phyloP scores from a whole-genome alignment of 202 grass and related monocot species.

The Eragrostis tef region DNA sequence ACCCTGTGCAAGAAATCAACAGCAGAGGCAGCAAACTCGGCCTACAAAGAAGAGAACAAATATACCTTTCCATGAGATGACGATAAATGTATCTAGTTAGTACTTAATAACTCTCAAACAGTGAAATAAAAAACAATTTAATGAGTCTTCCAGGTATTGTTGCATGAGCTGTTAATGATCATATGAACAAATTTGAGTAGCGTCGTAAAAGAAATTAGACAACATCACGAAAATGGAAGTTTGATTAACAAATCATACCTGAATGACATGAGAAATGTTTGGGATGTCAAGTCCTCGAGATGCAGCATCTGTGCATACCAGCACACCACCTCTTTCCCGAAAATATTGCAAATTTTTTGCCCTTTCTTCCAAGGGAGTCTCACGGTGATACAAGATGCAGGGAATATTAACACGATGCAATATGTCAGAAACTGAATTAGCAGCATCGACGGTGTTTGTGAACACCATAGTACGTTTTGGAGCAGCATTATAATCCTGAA shows the following conservation, averaged over 20 bases:
- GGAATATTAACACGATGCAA: slow-evolving; percentile 63
- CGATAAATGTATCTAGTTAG: not conserved
- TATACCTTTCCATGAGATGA: slow-evolving; percentile 1
- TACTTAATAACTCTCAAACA: not conserved
- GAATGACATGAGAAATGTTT: slow-evolving; percentile 88
- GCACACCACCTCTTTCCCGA: slow-evolving; percentile 72
- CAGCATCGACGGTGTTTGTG: slow-evolving; percentile 89
- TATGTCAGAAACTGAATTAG: slow-evolving; percentile 80
- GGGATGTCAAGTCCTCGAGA: slow-evolving; percentile 92
- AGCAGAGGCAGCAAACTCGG: slow-evolving; percentile 91
- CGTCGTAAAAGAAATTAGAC: not conserved
- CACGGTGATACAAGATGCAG: slow-evolving; percentile 81
- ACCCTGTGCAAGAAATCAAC: slow-evolving; percentile 99
- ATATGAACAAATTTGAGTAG: not conserved
- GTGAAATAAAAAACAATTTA: not conserved
- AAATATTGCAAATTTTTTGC: slow-evolving; percentile 65
- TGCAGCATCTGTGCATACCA: slow-evolving; percentile 96
- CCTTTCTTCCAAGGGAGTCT: slow-evolving; percentile 76
- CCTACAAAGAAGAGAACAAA: slow-evolving; percentile 46
- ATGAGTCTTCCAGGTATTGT: not conserved
- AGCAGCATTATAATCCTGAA: slow-evolving; percentile 46
- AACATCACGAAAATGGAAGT: not conserved
- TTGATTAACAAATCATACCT: slow-evolving; percentile 51
- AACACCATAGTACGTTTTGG: slow-evolving; percentile 86
- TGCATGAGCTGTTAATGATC: not conserved